Conservation (phyloP, 176 grass and related monocot species). For the Aegilops longissima region DNA sequence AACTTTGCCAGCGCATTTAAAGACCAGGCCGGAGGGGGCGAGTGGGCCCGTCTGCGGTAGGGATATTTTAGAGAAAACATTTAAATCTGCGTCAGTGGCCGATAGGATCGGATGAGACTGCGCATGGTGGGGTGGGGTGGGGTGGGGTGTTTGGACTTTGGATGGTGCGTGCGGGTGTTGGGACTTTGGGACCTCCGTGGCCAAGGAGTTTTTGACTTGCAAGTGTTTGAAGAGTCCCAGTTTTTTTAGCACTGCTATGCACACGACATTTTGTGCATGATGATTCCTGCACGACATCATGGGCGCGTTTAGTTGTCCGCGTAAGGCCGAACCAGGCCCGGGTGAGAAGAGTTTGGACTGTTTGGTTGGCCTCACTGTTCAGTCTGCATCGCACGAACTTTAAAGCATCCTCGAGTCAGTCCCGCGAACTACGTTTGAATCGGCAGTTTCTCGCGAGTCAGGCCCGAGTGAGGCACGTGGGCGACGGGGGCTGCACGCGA, state of each 20-base stretch:
- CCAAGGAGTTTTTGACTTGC: neutral
- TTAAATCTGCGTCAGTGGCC: neutral
- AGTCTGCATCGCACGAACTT: too few relatives aligned
- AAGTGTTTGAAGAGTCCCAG: neutral
- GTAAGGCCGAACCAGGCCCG: too few relatives aligned
- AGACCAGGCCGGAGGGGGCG: neutral
- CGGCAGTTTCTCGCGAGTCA: too few relatives aligned
- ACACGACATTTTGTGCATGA: too few relatives aligned
- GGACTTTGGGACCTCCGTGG: neutral
- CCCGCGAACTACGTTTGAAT: too few relatives aligned
- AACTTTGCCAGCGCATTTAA: constrained; percentile 36
- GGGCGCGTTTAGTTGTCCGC: too few relatives aligned
- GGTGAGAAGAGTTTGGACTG: too few relatives aligned
- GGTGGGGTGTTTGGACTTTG: neutral
- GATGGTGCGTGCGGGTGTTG: neutral
- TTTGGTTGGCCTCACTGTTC: too few relatives aligned
- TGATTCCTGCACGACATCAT: too few relatives aligned
- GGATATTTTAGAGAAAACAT: neutral
- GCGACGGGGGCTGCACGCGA: too few relatives aligned
- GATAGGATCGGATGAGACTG: neutral
- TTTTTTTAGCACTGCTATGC: neutral
- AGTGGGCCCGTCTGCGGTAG: neutral
- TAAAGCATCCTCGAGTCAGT: too few relatives aligned
- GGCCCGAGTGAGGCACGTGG: too few relatives aligned
- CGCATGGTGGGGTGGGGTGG: neutral